Base-by-base conservation (phyloP, 2,329 filamentous ascomycete genomes). In the Drechslerella dactyloides region DNA sequence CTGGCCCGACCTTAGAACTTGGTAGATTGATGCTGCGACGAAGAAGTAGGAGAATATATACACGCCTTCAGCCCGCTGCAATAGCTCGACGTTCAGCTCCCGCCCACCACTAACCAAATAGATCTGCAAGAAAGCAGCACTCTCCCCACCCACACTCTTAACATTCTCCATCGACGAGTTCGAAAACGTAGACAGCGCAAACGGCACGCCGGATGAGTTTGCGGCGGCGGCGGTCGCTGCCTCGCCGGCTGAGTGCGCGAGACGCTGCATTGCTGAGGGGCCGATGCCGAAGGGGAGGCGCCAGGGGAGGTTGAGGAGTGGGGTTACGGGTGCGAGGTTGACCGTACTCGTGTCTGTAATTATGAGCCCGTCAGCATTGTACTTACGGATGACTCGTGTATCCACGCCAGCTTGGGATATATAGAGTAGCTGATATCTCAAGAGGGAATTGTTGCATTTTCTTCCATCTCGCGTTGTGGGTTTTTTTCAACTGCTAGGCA, bases 211-310 rank as follows among this genome's bases (percentile, higher is more conserved):
- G 55, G 35, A 53, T 11, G 78, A 79, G 11, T 81, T 81, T 2
- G 81, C 82, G 0, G 83, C 84, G 2, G 81, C 79, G 0, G 82
- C 82, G 0, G 82, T 84, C 0, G 80, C 84, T 0, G 82, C 60
- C 74, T 85, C 84, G 8, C 84, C 84, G 35, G 85, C 83, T 0
- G 79, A 77, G 73, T 85, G 84, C 1, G 84, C 84, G 10, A 85
- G 78, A 35, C 80, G 79, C 69, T 85, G 84, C 76, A 84, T 82
- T 1, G 83, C 85, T 0, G 84, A 81, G 0, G 84, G 85, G 2
- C 82, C 81, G 42, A 86, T 82, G 10, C 83, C 83, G 1, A 87
- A 78, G 0, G 85, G 85, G 1, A 86, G 79, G 0, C 80, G 76
- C 56, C 66, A 70, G 17, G 11, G 33, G 23, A 24, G 42, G 11